Evolutionary conservation across 805 yeast species (phyloP).

Genomic region (Candida stauntonica): DNA sequence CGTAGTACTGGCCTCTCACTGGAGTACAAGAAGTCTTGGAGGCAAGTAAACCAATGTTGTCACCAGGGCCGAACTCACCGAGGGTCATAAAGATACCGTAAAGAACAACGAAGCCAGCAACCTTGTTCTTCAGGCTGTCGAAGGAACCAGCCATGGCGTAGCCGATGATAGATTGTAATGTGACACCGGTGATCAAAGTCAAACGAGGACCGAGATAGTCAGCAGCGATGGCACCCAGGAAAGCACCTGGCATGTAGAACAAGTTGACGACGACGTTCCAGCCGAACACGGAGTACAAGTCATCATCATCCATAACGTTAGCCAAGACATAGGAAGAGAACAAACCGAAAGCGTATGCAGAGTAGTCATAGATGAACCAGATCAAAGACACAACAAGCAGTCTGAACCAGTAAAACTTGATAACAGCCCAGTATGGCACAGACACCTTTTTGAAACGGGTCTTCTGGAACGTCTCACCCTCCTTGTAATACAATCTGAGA

Average conservation of each 20-base stretch:
- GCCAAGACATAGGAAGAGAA: constrained; percentile 71
- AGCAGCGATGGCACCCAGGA: constrained; percentile 76
- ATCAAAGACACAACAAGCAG: constrained; percentile 63
- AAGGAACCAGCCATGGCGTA: constrained; percentile 77
- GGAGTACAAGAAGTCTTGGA: constrained; percentile 84
- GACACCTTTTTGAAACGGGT: constrained; percentile 60
- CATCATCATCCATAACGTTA: constrained; percentile 50
- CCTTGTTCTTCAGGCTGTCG: constrained; percentile 46
- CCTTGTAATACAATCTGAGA: constrained; percentile 70
- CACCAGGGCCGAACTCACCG: constrained; percentile 95
- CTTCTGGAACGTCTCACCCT: constrained; percentile 67
- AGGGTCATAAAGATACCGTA: constrained; percentile 84
- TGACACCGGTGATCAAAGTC: constrained; percentile 66
- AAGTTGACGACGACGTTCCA: constrained; percentile 89
- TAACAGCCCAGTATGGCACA: constrained; percentile 62
- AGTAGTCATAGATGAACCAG: constrained; percentile 92
- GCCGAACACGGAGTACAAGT: constrained; percentile 74
- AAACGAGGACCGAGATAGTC: constrained; percentile 91
- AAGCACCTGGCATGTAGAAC: constrained; percentile 87
- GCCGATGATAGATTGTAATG: constrained; percentile 74
- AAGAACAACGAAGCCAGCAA: constrained; percentile 79
- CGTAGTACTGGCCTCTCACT: constrained; percentile 86
- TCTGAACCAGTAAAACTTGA: constrained; percentile 85
- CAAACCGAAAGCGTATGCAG: constrained; percentile 81
- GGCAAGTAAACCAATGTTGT: constrained; percentile 84